Percentiles rank a stretch among this genome's conserved stretches.
Evolutionary conservation across 768 basidiomycete genomes (phyloP).

Genomic region (Panellus pusillus): DNA sequence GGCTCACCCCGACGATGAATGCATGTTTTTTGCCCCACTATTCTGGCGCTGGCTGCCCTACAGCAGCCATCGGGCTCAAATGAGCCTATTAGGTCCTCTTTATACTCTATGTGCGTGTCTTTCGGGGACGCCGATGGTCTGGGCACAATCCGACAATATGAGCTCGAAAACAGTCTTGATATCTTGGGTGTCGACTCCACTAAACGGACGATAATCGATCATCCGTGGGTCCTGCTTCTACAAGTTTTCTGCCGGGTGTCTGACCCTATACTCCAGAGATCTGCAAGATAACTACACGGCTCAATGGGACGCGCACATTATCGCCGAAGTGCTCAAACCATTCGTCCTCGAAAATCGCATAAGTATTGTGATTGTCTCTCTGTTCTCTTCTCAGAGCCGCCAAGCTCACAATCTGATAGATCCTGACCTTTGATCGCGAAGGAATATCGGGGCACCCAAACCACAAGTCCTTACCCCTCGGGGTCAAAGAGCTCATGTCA

Average conservation of each 20-base stretch:
- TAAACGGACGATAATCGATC: constrained; percentile 62
- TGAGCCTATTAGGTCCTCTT: constrained; percentile 24
- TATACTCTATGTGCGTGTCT: constrained; percentile 75
- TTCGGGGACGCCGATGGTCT: constrained; percentile 78
- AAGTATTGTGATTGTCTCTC: constrained; percentile 49
- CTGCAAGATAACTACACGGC: constrained; percentile 75
- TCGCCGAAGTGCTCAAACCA: constrained; percentile 57
- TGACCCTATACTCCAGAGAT: constrained; percentile 35
- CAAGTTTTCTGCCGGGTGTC: not conserved
- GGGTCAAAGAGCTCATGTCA: constrained; percentile 46
- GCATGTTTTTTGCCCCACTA: constrained; percentile 88
- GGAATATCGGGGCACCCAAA: constrained; percentile 90
- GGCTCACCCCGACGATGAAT: constrained; percentile 94
- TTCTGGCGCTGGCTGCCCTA: constrained; percentile 49
- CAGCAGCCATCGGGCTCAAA: constrained; percentile 6
- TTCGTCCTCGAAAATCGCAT: constrained; percentile 63
- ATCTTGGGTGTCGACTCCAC: constrained; percentile 60
- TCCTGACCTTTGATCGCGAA: constrained; percentile 78
- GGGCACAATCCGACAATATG: constrained; percentile 56
- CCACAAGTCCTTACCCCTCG: constrained; percentile 69
- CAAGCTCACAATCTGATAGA: constrained; percentile 41
- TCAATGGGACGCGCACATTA: constrained; percentile 59
- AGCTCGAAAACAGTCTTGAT: constrained; percentile 64
- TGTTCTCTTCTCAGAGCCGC: not conserved
- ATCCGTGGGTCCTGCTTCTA: constrained; percentile 55